Evolutionary conservation across 1,139 yeast genomes (phyloP).

Genomic region (Suzukiozyma palmioleophila): DNA sequence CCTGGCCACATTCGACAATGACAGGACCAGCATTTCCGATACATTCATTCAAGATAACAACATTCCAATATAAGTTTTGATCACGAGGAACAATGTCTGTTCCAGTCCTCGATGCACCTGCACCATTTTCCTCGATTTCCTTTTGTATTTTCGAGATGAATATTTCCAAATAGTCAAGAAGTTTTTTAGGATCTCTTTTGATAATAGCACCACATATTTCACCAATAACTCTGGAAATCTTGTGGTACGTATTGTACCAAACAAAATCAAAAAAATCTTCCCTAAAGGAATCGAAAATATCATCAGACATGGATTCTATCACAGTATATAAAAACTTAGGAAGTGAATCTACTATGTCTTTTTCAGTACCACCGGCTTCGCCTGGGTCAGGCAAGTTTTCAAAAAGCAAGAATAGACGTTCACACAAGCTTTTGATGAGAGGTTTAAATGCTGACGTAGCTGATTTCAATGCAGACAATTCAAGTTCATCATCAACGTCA

Average conservation of each 20-base stretch:
- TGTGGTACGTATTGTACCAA: conserved; percentile 56
- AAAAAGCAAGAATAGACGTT: conserved; percentile 57
- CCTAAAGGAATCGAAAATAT: conserved; percentile 50
- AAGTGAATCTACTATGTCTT: conserved; percentile 50
- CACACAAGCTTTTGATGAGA: conserved; percentile 54
- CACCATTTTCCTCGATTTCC: conserved; percentile 79
- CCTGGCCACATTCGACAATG: conserved; percentile 41
- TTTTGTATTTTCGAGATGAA: conserved; percentile 53
- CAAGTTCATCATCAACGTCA: conserved; percentile 37
- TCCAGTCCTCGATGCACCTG: conserved; percentile 72
- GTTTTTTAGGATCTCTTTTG: conserved; percentile 52
- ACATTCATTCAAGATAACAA: conserved; percentile 67
- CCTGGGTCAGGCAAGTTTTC: conserved; percentile 74
- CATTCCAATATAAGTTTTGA: conserved; percentile 68
- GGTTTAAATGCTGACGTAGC: conserved; percentile 71
- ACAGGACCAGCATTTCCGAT: conserved; percentile 62
- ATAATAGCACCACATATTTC: conserved; percentile 68
- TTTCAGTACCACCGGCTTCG: conserved; percentile 42
- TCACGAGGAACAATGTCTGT: conserved; percentile 73
- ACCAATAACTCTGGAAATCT: conserved; percentile 65
- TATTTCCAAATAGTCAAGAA: conserved; percentile 41
- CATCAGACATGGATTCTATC: conserved; percentile 67
- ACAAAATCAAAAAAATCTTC: conserved; percentile 53
- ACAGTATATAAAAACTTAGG: conserved; percentile 67
- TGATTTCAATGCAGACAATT: conserved; percentile 60